Conservation (phyloP, 306 rosid species). For the Cucumis hystrix region DNA sequence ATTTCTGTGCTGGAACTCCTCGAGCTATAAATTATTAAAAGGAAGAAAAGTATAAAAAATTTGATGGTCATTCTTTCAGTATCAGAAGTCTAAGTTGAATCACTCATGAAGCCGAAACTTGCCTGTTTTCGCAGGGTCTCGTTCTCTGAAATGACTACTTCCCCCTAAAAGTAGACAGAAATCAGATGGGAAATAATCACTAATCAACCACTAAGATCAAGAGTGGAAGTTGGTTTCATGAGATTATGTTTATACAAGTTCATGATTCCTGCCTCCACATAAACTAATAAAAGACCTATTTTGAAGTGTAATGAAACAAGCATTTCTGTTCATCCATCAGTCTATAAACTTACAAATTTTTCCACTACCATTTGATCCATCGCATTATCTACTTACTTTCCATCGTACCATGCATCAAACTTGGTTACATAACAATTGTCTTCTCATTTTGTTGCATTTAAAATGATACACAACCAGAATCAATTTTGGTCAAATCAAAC, state of each 20-base stretch:
- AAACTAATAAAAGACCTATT: background rate
- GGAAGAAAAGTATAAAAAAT: background rate
- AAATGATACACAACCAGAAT: background rate
- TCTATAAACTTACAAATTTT: background rate
- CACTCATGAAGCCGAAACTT: background rate
- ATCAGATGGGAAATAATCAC: background rate
- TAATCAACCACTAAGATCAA: background rate
- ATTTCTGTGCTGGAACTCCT: background rate
- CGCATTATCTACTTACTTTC: background rate
- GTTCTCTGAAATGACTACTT: slow-evolving; percentile 38
- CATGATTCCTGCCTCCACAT: background rate
- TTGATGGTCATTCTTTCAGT: background rate
- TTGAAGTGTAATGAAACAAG: background rate
- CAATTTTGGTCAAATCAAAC: background rate
- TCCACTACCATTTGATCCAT: background rate
- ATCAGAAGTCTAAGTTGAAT: background rate
- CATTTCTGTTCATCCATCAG: background rate
- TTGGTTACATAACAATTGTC: background rate
- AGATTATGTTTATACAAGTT: background rate
- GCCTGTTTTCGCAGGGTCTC: slow-evolving; percentile 47
- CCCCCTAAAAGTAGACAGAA: slow-evolving; percentile 25
- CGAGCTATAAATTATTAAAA: background rate
- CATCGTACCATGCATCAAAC: background rate
- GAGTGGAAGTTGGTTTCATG: background rate
- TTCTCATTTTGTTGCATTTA: background rate